Conservation (phyloP, 73 alveolate genomes). For the Durusdinium trenchii region DNA sequence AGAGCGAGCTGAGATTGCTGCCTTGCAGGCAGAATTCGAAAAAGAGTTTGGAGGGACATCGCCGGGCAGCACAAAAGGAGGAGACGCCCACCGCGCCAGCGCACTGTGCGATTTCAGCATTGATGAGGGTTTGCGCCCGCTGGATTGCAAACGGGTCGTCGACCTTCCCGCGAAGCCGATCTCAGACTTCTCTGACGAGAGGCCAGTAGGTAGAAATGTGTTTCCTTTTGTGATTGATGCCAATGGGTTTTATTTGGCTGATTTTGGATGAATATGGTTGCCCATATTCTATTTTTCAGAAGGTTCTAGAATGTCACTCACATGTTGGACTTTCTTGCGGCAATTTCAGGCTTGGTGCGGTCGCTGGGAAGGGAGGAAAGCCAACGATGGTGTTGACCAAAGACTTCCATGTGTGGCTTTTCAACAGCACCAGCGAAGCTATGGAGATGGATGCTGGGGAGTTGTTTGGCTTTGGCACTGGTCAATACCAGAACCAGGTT, state of each 20-base stretch:
- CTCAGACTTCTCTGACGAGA: not conserved
- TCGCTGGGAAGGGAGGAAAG: not conserved
- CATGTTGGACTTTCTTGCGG: not conserved
- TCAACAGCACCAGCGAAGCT: not conserved
- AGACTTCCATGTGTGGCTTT: not conserved
- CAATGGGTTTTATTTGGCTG: too few species aligned
- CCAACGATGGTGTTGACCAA: not conserved
- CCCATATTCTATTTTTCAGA: not conserved
- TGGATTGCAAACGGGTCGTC: not conserved
- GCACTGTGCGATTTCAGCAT: not conserved
- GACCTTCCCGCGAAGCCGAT: not conserved
- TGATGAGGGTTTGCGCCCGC: slow-evolving; percentile 17
- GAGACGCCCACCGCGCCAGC: not conserved
- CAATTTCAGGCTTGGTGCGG: slow-evolving; percentile 8
- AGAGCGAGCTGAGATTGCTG: not conserved
- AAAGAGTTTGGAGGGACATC: not conserved
- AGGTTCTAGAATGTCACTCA: not conserved
- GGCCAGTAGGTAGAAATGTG: not conserved
- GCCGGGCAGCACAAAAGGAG: too few species aligned
- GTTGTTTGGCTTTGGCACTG: slow-evolving; percentile 56
- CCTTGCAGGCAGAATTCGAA: not conserved
- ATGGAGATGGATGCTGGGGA: slow-evolving; percentile 13
- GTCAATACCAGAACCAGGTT: not conserved
- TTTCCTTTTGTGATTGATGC: not conserved
- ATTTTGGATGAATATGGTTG: not conserved